phyloP scores from a whole-genome alignment of 495 filamentous ascomycete genomes.

The Neurospora sp. region DNA sequence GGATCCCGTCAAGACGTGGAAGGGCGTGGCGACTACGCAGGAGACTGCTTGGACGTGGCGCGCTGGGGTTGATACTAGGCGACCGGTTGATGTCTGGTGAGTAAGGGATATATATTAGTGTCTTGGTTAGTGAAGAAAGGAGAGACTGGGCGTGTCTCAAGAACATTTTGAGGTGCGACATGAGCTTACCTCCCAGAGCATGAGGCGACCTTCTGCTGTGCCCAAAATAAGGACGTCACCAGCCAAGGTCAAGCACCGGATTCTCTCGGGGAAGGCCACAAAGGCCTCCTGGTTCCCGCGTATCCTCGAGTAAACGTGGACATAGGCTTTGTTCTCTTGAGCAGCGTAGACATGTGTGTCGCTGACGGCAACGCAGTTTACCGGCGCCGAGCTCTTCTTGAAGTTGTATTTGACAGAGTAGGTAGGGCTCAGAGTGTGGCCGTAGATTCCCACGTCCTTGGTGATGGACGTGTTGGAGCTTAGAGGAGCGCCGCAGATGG shows the following conservation, averaged over 20 bases:
- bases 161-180: neutral
- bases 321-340: conserved; percentile 79
- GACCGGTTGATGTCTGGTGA: conserved; percentile 65
- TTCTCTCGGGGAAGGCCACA: conserved; percentile 76
- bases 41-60: conserved; percentile 83
- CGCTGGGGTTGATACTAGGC: conserved; percentile 76
- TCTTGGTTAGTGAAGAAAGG: neutral
- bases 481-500: conserved; percentile 55
- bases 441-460: conserved; percentile 74
- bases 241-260: conserved; percentile 56
- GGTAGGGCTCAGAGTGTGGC: conserved; percentile 71
- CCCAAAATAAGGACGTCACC: conserved; percentile 69
- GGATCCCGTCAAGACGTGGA: conserved; percentile 78
- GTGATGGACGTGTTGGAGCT: conserved; percentile 52
- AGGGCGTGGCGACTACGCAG: conserved; percentile 59
- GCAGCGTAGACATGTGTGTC: conserved; percentile 81
- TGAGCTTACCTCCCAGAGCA: conserved; percentile 77
- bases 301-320: conserved; percentile 80
- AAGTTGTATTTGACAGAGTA: conserved; percentile 62
- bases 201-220: conserved; percentile 75
- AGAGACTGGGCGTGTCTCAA: neutral
- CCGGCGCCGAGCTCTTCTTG: conserved; percentile 81
- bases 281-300: conserved; percentile 79
- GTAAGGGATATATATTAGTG: neutral
- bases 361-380: conserved; percentile 72